Evolutionary conservation across 371 early-diverging fungal genomes (phyloP), one percentile per base, ranked within the genome.

Genomic region (Saksenaea oblongispora): DNA sequence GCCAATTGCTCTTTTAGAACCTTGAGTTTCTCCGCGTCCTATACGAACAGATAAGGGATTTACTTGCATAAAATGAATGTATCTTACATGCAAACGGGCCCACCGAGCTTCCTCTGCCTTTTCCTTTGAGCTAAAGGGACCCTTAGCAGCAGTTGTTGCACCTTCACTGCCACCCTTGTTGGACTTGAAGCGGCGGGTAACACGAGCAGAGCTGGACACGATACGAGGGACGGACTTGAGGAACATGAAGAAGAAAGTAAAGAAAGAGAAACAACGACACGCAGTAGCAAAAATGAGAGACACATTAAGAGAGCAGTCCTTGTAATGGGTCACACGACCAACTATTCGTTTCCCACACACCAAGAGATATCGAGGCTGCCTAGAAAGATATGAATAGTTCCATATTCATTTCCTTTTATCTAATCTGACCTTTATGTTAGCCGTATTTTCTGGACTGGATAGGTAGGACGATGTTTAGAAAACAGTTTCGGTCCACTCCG

Each of bases 41-140:
- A 47, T 18, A 22, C 0, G 11, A 47, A 22, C 1, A 11, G 10
- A 47, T 22, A 47, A 47, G 22, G 3, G 3, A 18, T 7, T 22
- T 1, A 22, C 22, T 22, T 10, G 9, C 22, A 22, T 11, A 10
- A 47, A 18, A 11, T 22, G 10, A 4, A 9, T 36, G 11, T 39
- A 3, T 18, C 57, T 64, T 61, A 71, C 71, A 7, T 71, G 66
- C 18, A 53, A 22, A 41, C 59, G 64, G 57, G 67, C 71, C 71
- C 71, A 71, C 53, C 61, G 67, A 22, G 60, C 61, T 58, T 71
- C 71, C 3, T 54, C 64, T 28, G 71, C 71, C 56, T 58, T 67
- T 57, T 71, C 71, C 54, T 71, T 71, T 8, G 66, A 61, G 35
- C 63, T 59, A 34, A 71, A 58, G 22, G 54, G 51, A 18, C 64